phyloP scores from a whole-genome alignment of 768 basidiomycete species.

The Tubosaeta brunneosetosa region DNA sequence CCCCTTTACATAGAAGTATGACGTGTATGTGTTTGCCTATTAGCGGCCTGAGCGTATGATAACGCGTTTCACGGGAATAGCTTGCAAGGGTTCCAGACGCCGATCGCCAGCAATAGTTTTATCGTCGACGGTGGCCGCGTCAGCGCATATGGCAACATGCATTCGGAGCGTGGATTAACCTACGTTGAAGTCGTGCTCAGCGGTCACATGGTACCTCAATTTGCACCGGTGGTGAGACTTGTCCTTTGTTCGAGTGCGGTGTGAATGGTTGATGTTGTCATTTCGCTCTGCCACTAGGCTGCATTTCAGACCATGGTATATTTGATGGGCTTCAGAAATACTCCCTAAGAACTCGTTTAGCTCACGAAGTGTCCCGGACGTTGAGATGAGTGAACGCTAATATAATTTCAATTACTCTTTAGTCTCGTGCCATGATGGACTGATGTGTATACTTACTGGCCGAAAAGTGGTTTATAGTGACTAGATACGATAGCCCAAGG shows the following conservation, averaged over 20 bases:
- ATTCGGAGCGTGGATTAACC: slow-evolving; percentile 63
- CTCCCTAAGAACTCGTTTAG: slow-evolving; percentile 22
- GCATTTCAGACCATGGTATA: slow-evolving; percentile 67
- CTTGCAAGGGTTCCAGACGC: slow-evolving; percentile 68
- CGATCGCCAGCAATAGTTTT: slow-evolving; percentile 62
- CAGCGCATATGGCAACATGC: slow-evolving; percentile 60
- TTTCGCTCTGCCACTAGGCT: slow-evolving; percentile 36
- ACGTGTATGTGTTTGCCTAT: slow-evolving; percentile 30
- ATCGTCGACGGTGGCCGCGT: slow-evolving; percentile 67
- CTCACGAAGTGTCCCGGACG: no score
- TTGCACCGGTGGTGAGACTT: slow-evolving; percentile 49
- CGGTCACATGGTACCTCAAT: slow-evolving; percentile 76
- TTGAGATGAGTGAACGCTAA: no score
- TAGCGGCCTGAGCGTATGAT: not conserved
- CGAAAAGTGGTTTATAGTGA: no score
- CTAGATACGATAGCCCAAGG: no score
- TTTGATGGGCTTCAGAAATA: slow-evolving; percentile 57
- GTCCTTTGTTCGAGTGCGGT: no score
- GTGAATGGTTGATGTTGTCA: not conserved
- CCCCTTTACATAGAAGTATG: slow-evolving; percentile 26
- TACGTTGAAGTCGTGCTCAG: slow-evolving; percentile 63
- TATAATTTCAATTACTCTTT: no score
- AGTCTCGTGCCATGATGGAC: no score
- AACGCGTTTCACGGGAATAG: slow-evolving; percentile 43
- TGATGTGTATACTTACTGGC: no score